Evolutionary conservation across 352 stramenopile species (phyloP), one percentile per base, ranked within the genome.

Genomic region (Halophytophthora batemanensis): DNA sequence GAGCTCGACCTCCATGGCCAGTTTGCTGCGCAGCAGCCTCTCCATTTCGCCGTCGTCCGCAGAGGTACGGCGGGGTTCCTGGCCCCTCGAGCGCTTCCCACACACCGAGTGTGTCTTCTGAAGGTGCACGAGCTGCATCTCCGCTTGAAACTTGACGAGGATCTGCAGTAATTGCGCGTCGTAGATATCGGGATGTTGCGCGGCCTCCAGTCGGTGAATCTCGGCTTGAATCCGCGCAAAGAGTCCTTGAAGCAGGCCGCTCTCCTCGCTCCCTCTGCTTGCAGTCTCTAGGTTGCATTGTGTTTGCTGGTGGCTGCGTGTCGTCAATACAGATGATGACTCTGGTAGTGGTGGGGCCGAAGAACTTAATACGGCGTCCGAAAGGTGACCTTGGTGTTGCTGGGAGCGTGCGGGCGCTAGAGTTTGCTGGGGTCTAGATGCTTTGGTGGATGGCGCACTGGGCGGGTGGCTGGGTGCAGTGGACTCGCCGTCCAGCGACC

Each of bases 111-210:
- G 42, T 11, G 51, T 53, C 21, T 53, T 68, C 25, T 56, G 40
- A 0, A 69, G 21, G 31, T 59, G 53, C 38, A 64, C 37, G 11
- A 69, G 25, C 2, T 52, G 38, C 25, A 73, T 41, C 18, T 79
- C 65, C 2, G 53, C 68, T 19, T 66, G 59, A 41, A 77, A 65
- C 53, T 70, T 64, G 45, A 63, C 49, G 23, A 76, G 45, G 40
- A 64, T 50, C 13, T 75, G 61, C 40, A 71, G 47, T 36, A 71
- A 18, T 31, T 71, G 66, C 29, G 61, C 53, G 45, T 75, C 66
- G n/a, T 62, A 68, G 15, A 57, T 34, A 37, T 66, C 50, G 13
- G 38, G 45, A 17, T 51, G 51, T 14, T 14, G 2, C 18, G 44
- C 23, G 6, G 29, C 7, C 46, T 61, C 41, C 4, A 75, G 58